Base-by-base conservation (phyloP, 129 eudicot species). In the Oenanthe sinensis region DNA sequence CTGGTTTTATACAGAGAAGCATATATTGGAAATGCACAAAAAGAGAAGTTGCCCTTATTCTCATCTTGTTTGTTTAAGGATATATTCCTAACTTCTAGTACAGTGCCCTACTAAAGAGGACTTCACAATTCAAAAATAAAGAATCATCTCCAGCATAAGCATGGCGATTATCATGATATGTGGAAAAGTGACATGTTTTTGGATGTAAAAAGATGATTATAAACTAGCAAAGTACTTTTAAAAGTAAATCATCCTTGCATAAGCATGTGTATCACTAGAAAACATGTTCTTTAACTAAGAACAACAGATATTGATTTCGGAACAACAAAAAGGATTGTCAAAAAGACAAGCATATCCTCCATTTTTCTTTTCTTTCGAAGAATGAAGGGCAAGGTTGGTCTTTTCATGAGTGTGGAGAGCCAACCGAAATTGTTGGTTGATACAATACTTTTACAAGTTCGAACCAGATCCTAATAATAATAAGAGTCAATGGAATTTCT, bases 381-480 rank as follows among this genome's bases (percentile, higher is more conserved):
- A 60, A 13, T 9, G n/a, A 30, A 67, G 72, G 72, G 22, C 15
- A 6, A 13, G 42, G 15, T 36, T 30, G 72, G 72, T 14, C 42
- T 67, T 65, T 65, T 26, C 71, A 0, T 11, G 8, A 30, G 40
- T 11, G 71, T 28, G 70, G 71, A 65, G 7, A 1, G 70, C 36
- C 37, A 63, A 28, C 39, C 6, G 19, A 28, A 24, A 30, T 67
- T 13, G 42, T 60, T 60, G 68, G 68, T 60, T 60, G 68, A 28
- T 28, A 28, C 37, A 63, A 2, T 62, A 62, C 39, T 26, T 0
- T 33, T 0, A 55, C 7, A 24, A 14, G 40, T 10, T 65, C 19
- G 40, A 28, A 67, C 39, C 72, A 28, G 42, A 67, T 67, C 72
- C 72, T 28, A 67, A 67, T 67, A 67, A 67, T 67, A 67, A 67